Base-by-base conservation (phyloP, 441 rosid species). In the Viola pubescens region DNA sequence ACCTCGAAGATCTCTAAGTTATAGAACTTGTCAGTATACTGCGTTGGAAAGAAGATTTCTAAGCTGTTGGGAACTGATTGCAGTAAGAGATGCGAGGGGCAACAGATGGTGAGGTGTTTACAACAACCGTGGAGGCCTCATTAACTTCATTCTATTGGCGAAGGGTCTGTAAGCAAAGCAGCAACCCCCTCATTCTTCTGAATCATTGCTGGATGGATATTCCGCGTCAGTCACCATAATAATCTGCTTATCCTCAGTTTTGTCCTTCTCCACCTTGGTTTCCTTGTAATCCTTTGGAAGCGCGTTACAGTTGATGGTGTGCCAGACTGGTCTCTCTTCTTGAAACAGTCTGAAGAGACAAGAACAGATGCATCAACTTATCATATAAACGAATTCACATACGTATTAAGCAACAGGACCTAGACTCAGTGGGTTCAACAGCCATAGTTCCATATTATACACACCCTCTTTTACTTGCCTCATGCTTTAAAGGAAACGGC, bases 251-350 rank as follows among this genome's bases (percentile, higher is more conserved):
- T 57, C 71, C 39, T 56, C 73, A 10, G 55, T 14, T 56, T 53
- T 63, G 48, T 65, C 77, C 37, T 75, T 75, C 66, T 69, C 75
- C 9, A 46, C 78, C 72, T 78, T 77, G 38, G 70, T 57, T 49
- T 58, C 62, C 60, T 50, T 76, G 75, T 75, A 68, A 64, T 75
- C 81, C 73, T 73, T 73, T 12, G 83, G 79, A 69, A 87, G 79
- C 53, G 49, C 71, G 64, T 85, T 89, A 67, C 98, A 92, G 74
- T 89, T 74, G 60, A 92, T 89, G 49, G 88, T 82, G 75, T 84
- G 94, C 83, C 91, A 86, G 52, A 83, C 86, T 0, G 92, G 86
- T 81, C 81, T 87, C 85, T 87, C 96, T 75, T 87, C 87, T 77
- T 85, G 97, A 78, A 89, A 92, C 68, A 80, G 75, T 69, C 94